Conservation (phyloP, 140 eudicot genomes). For the Bidens hawaiensis region DNA sequence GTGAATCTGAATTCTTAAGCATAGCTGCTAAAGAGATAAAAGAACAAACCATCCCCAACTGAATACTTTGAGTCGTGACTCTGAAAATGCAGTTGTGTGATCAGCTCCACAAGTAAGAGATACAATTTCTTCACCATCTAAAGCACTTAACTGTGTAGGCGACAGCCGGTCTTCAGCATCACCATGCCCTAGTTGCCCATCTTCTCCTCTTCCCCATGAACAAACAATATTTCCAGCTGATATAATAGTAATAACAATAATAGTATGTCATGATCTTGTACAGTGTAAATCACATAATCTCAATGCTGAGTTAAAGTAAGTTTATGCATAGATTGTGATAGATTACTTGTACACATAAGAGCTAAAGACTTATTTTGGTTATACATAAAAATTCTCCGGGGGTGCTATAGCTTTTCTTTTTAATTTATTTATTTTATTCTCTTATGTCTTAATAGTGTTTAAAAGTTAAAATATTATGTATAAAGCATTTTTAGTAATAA, state of each 20-base stretch:
- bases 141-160: slow-evolving; percentile 88
- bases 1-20: background rate
- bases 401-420: too few relatives aligned
- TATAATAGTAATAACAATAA: background rate
- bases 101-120: slow-evolving; percentile 97
- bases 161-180: slow-evolving; percentile 91
- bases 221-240: slow-evolving; percentile 93
- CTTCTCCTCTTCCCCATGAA: slow-evolving; percentile 99
- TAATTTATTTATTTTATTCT: too few relatives aligned
- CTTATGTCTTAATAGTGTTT: too few relatives aligned
- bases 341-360: too few relatives aligned
- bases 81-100: slow-evolving; percentile 83
- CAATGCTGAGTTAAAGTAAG: too few relatives aligned
- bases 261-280: background rate
- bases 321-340: too few relatives aligned
- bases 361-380: too few relatives aligned
- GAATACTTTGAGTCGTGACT: slow-evolving; percentile 56
- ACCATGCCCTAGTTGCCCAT: slow-evolving; percentile 94
- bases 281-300: too few relatives aligned
- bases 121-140: slow-evolving; percentile 60
- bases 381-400: too few relatives aligned
- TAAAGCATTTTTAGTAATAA: too few relatives aligned
- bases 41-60: slow-evolving; percentile 97
- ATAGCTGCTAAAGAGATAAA: background rate
- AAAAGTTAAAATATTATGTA: too few relatives aligned